phyloP scores from a whole-genome alignment of 2,329 filamentous ascomycete genomes.

The Monosporascus sp. region DNA sequence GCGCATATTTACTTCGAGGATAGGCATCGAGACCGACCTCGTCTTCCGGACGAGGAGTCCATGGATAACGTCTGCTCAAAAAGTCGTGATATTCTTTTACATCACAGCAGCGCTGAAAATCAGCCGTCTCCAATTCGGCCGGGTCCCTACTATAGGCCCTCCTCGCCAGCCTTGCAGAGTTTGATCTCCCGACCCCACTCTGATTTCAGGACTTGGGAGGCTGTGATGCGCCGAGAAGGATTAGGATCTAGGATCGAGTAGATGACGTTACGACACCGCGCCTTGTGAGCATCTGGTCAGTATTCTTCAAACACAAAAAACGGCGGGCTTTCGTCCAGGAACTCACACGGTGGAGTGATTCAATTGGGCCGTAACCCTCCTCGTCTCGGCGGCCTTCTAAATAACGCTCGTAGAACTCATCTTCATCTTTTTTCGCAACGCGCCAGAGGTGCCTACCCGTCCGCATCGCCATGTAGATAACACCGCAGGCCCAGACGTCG shows the following conservation, averaged over 20 bases:
- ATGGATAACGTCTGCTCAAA: not conserved
- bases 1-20: not conserved
- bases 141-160: slow-evolving; percentile 62
- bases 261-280: slow-evolving; percentile 95
- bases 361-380: slow-evolving; percentile 92
- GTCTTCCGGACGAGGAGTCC: not conserved
- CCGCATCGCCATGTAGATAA: slow-evolving; percentile 99
- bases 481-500: slow-evolving; percentile 95
- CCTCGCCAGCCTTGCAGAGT: slow-evolving; percentile 92
- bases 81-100: not conserved
- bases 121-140: not conserved
- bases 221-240: slow-evolving; percentile 84
- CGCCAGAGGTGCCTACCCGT: slow-evolving; percentile 95
- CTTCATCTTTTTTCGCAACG: slow-evolving; percentile 92
- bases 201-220: slow-evolving; percentile 93
- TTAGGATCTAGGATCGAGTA: slow-evolving; percentile 98
- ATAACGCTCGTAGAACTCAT: slow-evolving; percentile 95
- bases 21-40: not conserved
- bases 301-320: slow-evolving; percentile 1
- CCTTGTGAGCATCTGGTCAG: slow-evolving; percentile 47
- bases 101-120: not conserved
- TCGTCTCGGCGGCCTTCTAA: slow-evolving; percentile 89
- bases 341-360: slow-evolving; percentile 88
- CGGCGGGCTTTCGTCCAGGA: not conserved
- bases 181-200: slow-evolving; percentile 99